Evolutionary conservation across 352 stramenopile genomes (phyloP), one percentile per base, ranked within the genome.

Genomic region (Phytophthora citricola): DNA sequence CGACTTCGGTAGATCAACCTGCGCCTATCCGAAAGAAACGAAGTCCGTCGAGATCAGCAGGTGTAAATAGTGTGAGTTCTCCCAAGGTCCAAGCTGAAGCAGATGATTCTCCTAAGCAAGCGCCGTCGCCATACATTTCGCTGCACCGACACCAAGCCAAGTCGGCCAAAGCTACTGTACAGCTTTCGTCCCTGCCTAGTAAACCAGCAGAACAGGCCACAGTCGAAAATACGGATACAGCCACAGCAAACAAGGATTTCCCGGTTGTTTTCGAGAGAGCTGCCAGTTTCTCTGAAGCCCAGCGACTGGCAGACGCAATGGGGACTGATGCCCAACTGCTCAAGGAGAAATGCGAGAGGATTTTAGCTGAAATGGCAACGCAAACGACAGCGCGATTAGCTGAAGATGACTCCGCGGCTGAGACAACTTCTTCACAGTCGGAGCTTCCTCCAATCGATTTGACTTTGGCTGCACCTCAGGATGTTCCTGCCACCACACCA

Each of bases 241-340:
- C 10, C 31, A 36, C 31, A 14, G 9, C 31, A 36, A 5, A 4
- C 9, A 36, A 36, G 8, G 31, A 12, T 36, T 36, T 36, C 31
- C 8, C 31, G 31, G 9, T 36, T 36, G 31, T 12, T 36, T 14
- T 36, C 11, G 66, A 76, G 32, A 76, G 72, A 31, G 66, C 61
- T 0, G 69, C 55, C 15, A 87, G 59, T 49, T 91, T 88, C 34
- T 58, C 66, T 0, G 75, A 86, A 52, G 79, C 73, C 0, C 67
- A 78, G 10, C 64, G 65, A 31, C 46, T 78, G 14, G 51, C 51
- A 27, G 51, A 48, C 4, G 66, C 72, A n/a, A 65, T 75, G 51
- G 40, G 15, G 22, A 69, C 27, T 11, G 58, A 59, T 40, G 29
- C 29, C 9, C 58, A 66, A 29, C 29, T 52, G 47, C 31, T 60